Evolutionary conservation across 768 basidiomycete genomes (phyloP).

Genomic region (Gloeostereum incarnatum): DNA sequence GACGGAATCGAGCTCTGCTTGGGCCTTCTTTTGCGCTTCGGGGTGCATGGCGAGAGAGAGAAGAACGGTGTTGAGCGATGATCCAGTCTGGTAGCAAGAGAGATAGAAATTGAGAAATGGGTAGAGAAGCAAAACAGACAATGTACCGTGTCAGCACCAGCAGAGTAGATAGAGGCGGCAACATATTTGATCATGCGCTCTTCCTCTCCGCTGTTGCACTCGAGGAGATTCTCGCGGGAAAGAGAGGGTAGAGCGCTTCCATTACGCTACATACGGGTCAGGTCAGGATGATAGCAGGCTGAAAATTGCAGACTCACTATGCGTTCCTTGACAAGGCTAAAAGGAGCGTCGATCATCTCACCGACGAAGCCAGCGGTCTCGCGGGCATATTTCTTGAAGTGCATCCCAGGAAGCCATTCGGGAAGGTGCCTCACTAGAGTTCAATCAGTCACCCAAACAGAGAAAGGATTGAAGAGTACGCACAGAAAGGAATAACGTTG

Average conservation of each 20-base stretch:
- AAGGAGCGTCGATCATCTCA: conserved; percentile 1
- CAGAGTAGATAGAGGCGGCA: background rate
- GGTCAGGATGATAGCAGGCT: no score
- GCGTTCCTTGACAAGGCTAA: conserved; percentile 2
- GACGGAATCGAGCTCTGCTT: conserved; percentile 13
- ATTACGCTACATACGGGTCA: no score
- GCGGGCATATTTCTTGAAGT: conserved; percentile 14
- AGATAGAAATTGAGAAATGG: no score
- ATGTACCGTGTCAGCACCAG: conserved; percentile 6
- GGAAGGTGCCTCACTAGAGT: conserved; percentile 12
- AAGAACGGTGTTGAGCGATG: conserved; percentile 4
- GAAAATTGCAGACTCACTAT: no score
- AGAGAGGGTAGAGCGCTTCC: background rate
- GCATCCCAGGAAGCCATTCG: conserved; percentile 20
- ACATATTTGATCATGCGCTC: conserved; percentile 1
- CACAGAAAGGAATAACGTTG: no score
- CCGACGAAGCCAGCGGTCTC: background rate
- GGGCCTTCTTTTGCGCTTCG: conserved; percentile 9
- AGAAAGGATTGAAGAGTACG: conserved; percentile 19
- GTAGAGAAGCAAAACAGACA: conserved; percentile 1
- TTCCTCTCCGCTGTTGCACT: background rate
- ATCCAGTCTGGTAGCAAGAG: conserved; percentile 4
- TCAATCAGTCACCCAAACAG: conserved; percentile 1
- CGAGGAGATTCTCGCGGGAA: background rate
- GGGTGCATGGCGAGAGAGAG: conserved; percentile 6